phyloP scores from a whole-genome alignment of 225 moss, liverwort and hornwort genomes.

The Thuidium tamariscinum region DNA sequence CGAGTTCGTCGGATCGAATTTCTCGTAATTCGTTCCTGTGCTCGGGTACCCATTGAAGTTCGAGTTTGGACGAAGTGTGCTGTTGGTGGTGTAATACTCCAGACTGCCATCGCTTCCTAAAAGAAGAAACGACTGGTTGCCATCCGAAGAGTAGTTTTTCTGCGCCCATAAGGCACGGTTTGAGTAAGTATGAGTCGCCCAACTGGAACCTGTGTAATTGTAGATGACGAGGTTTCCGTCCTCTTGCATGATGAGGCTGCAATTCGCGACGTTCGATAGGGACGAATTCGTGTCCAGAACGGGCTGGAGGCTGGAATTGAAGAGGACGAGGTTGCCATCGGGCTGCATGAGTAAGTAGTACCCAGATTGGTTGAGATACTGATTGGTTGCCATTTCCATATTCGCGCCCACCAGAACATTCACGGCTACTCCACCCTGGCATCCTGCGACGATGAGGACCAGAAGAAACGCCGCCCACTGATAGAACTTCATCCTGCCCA shows the following conservation, averaged over 20 bases:
- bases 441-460: neutral
- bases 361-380: neutral
- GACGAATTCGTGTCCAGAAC: neutral
- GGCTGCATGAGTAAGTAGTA: neutral
- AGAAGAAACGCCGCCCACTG: neutral
- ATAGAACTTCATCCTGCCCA: neutral
- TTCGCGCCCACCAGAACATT: neutral
- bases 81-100: neutral
- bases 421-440: neutral
- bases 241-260: neutral
- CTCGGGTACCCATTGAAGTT: neutral
- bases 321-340: neutral
- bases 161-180: neutral
- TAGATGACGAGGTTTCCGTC: neutral
- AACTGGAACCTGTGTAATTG: neutral
- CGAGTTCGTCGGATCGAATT: neutral
- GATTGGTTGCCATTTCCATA: neutral
- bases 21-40: neutral
- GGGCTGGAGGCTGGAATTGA: neutral
- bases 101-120: neutral
- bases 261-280: neutral
- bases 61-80: neutral
- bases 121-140: neutral
- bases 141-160: accelerated
- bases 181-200: neutral